A percentile compares a stretch with the other conserved stretches of the same genome.
phyloP scores from a whole-genome alignment of 1,284 basidiomycete genomes.

The Heterobasidion annosum region DNA sequence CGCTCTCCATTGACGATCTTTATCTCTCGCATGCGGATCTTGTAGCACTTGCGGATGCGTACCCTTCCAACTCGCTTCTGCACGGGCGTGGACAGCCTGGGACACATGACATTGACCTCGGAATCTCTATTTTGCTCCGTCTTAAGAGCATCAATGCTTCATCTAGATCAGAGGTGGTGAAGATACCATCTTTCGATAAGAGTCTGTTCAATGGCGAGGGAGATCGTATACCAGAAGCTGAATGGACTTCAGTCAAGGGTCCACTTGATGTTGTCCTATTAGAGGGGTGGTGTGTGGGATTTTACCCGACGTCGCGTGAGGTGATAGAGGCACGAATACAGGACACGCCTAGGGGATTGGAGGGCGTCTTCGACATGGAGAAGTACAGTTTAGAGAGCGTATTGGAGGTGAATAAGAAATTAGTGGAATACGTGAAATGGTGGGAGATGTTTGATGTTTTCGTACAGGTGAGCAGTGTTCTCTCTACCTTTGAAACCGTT shows the following conservation, averaged over 20 bases:
- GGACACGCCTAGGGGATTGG: constrained; percentile 28
- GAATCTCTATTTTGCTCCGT: constrained; percentile 37
- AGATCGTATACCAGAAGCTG: constrained; percentile 52
- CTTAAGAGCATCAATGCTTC: constrained; percentile 39
- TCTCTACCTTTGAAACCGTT: not conserved
- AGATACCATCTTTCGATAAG: constrained; percentile 85
- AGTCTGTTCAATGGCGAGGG: constrained; percentile 72
- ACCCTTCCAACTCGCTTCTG: constrained; percentile 59
- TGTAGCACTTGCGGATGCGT: constrained; percentile 36
- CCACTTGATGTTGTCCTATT: constrained; percentile 82
- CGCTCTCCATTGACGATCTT: constrained; percentile 81
- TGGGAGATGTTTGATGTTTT: constrained; percentile 66
- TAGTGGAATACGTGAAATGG: constrained; percentile 51
- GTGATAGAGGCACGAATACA: constrained; percentile 34
- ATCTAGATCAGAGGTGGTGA: constrained; percentile 23
- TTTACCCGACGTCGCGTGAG: constrained; percentile 42
- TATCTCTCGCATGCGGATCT: constrained; percentile 68
- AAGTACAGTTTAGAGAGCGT: constrained; percentile 37
- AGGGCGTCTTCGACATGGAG: constrained; percentile 26
- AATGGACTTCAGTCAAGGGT: constrained; percentile 29
- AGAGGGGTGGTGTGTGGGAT: constrained; percentile 81
- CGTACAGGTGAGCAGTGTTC: constrained; percentile 42
- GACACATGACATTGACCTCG: constrained; percentile 75
- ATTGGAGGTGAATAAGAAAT: constrained; percentile 47
- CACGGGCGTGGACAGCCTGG: constrained; percentile 81